Evolutionary conservation across 768 basidiomycete genomes (phyloP), one percentile per base, ranked within the genome.

Genomic region (Symmetrospora coprosmae): DNA sequence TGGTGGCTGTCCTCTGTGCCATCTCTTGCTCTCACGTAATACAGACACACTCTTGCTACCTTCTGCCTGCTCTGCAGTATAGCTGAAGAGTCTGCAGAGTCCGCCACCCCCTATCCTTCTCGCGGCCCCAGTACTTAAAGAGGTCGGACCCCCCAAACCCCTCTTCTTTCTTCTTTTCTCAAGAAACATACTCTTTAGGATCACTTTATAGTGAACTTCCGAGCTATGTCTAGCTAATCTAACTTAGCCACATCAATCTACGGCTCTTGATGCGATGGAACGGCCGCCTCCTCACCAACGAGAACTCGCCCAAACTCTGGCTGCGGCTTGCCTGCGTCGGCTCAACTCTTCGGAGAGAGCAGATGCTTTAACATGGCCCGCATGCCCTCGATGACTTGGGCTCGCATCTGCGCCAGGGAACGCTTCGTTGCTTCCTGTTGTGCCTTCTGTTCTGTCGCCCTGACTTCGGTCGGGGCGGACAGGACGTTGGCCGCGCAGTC

Each of bases 221-320:
- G 52, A 55, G 37, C 16, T 51, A 5, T 55, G 52, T 55, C 52
- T 55, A 39, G 52, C 52, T 55, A 55, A 41, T 41, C 38, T 55
- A 55, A n/a, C 37, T 41, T 55, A 55, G 52, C 52, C 52, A 55
- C 52, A 55, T 55, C 34, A 38, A 55, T 55, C 39, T 41, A 55
- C 52, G 52, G 39, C 52, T 55, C 52, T 9, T 23, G 52, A 55
- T 55, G 52, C 37, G n/a, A 25, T 31, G 23, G 35, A 51, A 51
- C 21, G 50, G 23, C 52, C 34, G 19, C 19, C 27, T 55, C 52
- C 52, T 55, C 52, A 55, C 52, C 52, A 55, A 55, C 52, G 52
- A 55, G 52, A 55, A 38, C 52, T 28, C n/a, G n/a, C n/a, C n/a
- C n/a, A n/a, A n/a, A n/a, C n/a, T n/a, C n/a, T n/a, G n/a, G n/a